Conservation (phyloP, 1,139 yeast species). For the Trichomonascaceae sp. region DNA sequence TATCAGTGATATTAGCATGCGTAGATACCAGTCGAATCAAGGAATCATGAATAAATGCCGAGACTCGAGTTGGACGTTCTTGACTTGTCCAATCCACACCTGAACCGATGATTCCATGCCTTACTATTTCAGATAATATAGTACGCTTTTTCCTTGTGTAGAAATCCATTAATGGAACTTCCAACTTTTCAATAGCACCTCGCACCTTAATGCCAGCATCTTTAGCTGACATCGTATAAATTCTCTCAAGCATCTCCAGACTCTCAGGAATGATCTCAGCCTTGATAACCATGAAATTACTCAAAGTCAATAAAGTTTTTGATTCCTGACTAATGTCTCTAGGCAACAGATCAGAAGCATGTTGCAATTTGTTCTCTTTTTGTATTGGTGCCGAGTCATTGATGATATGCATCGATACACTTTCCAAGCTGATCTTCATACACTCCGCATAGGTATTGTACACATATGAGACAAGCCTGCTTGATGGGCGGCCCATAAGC, state of each 20-base stretch:
- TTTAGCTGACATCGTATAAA: slow-evolving; percentile 40
- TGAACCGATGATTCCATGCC: slow-evolving; percentile 39
- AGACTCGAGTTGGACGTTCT: slow-evolving; percentile 31
- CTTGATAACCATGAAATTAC: slow-evolving; percentile 47
- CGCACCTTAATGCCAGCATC: slow-evolving; percentile 39
- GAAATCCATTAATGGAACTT: slow-evolving; percentile 46
- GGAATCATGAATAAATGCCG: slow-evolving; percentile 45
- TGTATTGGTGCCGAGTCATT: not conserved
- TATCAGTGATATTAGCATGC: slow-evolving; percentile 45
- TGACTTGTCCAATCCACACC: slow-evolving; percentile 42
- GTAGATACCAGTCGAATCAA: slow-evolving; percentile 47
- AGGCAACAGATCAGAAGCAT: slow-evolving; percentile 22
- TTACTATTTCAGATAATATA: slow-evolving; percentile 42
- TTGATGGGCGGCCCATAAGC: slow-evolving; percentile 44
- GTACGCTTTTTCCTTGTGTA: slow-evolving; percentile 47
- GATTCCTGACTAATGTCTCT: slow-evolving; percentile 33
- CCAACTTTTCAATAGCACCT: slow-evolving; percentile 43
- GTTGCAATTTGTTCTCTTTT: not conserved
- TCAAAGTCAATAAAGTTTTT: slow-evolving; percentile 39
- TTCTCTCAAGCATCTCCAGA: slow-evolving; percentile 42
- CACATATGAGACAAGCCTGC: slow-evolving; percentile 40
- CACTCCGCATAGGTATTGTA: slow-evolving; percentile 37
- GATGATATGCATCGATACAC: slow-evolving; percentile 1
- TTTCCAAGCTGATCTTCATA: slow-evolving; percentile 14
- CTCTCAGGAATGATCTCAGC: slow-evolving; percentile 43